Conservation (phyloP, 2,329 filamentous ascomycete species). For the Colletotrichum siamense region DNA sequence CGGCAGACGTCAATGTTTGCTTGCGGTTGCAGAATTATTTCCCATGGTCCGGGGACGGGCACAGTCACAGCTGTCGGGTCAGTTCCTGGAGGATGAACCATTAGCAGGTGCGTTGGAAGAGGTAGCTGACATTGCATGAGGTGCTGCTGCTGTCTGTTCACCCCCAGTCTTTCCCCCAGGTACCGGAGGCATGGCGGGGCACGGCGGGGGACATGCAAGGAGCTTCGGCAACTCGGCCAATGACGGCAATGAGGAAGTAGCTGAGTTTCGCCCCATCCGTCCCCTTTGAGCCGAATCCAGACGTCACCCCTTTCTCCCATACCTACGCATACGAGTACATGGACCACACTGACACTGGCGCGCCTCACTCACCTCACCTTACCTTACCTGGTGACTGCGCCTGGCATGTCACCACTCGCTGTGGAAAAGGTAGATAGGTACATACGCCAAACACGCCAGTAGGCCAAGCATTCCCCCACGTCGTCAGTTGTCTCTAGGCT, state of each 20-base stretch:
- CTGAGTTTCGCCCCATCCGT: conserved; percentile 22
- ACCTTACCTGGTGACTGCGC: not conserved
- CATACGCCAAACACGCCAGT: not conserved
- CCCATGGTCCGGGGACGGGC: conserved; percentile 6
- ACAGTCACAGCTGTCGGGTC: not conserved
- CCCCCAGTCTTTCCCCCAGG: not conserved
- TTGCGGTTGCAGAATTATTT: not conserved
- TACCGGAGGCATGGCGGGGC: conserved; percentile 14
- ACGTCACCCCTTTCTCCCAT: conserved; percentile 15
- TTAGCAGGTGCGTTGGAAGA: not conserved
- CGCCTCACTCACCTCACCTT: not conserved
- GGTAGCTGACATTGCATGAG: not conserved
- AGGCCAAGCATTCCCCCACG: conserved; percentile 4
- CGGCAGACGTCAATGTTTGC: conserved; percentile 11
- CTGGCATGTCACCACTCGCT: not conserved
- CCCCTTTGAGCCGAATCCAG: conserved; percentile 42
- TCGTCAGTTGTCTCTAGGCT: not conserved
- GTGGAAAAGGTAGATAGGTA: not conserved
- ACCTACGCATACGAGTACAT: not conserved
- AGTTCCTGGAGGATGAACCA: not conserved
- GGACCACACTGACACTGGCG: not conserved
- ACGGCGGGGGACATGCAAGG: conserved; percentile 21
- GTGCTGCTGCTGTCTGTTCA: not conserved
- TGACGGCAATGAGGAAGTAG: conserved; percentile 37
- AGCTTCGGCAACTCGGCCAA: conserved; percentile 53